Base-by-base conservation (phyloP, 164 flowering plant genomes). In the Berberis thunbergii region DNA sequence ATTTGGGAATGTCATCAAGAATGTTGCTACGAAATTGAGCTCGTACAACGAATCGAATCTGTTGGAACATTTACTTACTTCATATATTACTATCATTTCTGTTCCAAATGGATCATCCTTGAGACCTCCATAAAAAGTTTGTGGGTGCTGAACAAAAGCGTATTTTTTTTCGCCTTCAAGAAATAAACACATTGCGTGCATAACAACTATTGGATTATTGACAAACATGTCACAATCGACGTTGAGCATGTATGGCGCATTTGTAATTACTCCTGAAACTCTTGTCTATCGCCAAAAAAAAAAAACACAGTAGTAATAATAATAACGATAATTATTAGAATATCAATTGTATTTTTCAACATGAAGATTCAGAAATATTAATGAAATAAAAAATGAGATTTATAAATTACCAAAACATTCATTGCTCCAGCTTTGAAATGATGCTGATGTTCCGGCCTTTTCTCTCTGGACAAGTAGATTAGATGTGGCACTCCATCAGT, bases 341-440 rank as follows among this genome's bases (percentile, higher is more conserved):
- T 48, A 4, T 7, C 5, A 39, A 6, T 4, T 2, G 11, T 26
- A 26, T 26, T 26, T 26, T 26, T 26, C 26, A 26, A 26, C 26
- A 26, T 26, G 26, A 26, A 26, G 26, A 49, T 42, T 52, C 10
- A 52, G 3, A 3, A 6, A 6, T 52, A 11, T 52, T 11, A 26
- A 6, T 52, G n/a, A 52, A 52, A 52, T 6, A 52, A 26, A 26
- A 26, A 26, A 26, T 26, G 26, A 26, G 26, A 26, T 26, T 26
- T 26, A 26, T 26, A n/a, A 54, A 7, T 5, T 72, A 86, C 95
- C 75, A 88, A 59, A 55, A 75, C 85, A 59, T 88, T 88, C 87
- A 86, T 80, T 46, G 95, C 95, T 0, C 95, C 91, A 0, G 95
- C 91, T 75, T 88, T 88, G 79, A 63, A 82, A 60, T 83, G 77